Percentiles rank a stretch among this genome's conserved stretches.
phyloP scores from a whole-genome alignment of 768 basidiomycete species.

The Hemileccinum impolitum region DNA sequence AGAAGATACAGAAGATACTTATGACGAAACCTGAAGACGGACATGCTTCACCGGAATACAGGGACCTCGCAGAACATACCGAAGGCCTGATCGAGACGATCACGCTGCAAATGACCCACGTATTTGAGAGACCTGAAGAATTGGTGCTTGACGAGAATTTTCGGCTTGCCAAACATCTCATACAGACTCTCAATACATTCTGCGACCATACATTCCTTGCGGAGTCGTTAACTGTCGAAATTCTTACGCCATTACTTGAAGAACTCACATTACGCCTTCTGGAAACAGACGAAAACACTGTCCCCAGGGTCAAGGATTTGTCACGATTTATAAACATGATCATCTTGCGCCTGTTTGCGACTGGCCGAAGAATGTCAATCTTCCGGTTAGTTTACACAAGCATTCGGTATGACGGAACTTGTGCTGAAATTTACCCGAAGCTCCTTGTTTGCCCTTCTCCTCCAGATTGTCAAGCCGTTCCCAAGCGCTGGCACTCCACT shows the following conservation, averaged over 20 bases:
- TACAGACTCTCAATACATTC: conserved; percentile 93
- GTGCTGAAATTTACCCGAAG: conserved; percentile 12
- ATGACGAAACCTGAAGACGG: conserved; percentile 72
- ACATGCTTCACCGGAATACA: conserved; percentile 64
- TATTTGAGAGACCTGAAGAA: conserved; percentile 81
- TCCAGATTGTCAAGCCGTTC: conserved; percentile 83
- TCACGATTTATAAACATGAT: conserved; percentile 99
- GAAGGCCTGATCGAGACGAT: conserved; percentile 89
- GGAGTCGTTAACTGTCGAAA: conserved; percentile 81
- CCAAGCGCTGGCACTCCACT: conserved; percentile 65
- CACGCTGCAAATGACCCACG: conserved; percentile 85
- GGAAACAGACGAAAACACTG: conserved; percentile 85
- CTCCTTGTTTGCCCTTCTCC: conserved; percentile 73
- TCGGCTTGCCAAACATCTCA: conserved; percentile 93
- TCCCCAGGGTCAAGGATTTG: conserved; percentile 85
- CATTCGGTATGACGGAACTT: background rate
- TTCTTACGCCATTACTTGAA: conserved; percentile 82
- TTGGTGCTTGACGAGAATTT: conserved; percentile 77
- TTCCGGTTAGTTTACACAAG: conserved; percentile 61
- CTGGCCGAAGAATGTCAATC: conserved; percentile 83
- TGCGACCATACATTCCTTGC: conserved; percentile 88
- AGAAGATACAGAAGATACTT: conserved; percentile 87
- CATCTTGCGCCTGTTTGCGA: conserved; percentile 88
- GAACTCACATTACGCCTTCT: conserved; percentile 89
- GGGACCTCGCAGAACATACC: conserved; percentile 73